A percentile compares a stretch with the other conserved stretches of the same genome.
These are phyloP conservation scores for Symbiodinium pilosum DNA, from an alignment of 73 alveolate species.

Conservation along the genomic window DNA sequence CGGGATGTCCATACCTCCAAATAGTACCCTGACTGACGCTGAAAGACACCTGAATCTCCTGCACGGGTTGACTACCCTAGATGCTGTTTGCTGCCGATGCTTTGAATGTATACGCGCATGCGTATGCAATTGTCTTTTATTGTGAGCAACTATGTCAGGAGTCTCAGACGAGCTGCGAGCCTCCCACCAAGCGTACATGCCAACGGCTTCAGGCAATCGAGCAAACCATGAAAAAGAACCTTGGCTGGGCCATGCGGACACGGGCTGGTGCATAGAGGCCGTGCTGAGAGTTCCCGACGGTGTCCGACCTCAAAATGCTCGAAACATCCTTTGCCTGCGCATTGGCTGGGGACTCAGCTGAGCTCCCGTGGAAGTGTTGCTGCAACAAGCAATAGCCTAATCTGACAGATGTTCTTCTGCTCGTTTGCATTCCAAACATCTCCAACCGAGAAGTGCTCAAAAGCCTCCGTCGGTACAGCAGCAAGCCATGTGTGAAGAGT, in stretches of 20 bases:
- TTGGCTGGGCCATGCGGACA: no score
- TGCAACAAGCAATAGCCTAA: not conserved
- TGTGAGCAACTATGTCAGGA: no score
- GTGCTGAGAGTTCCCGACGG: constrained; percentile 5
- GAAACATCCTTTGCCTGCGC: constrained; percentile 54
- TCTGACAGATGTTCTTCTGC: no score
- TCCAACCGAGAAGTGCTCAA: no score
- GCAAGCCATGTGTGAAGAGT: constrained; percentile 81
- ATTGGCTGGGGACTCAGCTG: constrained; percentile 1
- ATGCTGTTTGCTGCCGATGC: not conserved
- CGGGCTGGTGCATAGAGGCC: not conserved
- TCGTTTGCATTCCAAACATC: no score
- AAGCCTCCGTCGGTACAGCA: no score
- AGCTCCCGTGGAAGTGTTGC: not conserved
- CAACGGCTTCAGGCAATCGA: not conserved
- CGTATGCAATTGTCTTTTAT: no score
- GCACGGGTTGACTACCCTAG: not conserved
- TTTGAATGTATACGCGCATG: no score
- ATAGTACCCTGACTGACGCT: no score
- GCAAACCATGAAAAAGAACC: no score
- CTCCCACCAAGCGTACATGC: not conserved
- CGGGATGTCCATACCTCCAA: no score
- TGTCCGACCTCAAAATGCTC: constrained; percentile 59
- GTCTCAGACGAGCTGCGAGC: not conserved
- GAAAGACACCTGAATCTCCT: not conserved